Evolutionary conservation across 192 early-diverging fungal species (phyloP).

Genomic region (Linnemannia hyalina): DNA sequence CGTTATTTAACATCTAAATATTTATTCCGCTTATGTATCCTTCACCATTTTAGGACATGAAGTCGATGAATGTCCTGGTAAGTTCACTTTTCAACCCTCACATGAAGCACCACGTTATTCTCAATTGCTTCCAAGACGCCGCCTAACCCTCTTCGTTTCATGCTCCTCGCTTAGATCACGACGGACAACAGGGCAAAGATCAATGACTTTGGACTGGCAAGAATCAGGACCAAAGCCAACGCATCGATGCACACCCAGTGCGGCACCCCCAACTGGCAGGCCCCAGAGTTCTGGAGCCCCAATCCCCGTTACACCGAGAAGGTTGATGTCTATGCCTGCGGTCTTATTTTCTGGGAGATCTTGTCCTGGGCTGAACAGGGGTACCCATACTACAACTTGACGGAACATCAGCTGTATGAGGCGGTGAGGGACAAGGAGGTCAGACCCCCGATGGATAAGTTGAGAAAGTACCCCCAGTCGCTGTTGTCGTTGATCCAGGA

Average conservation of each 20-base stretch:
- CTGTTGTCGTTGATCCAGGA: constrained; percentile 73
- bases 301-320: constrained; percentile 83
- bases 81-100: not conserved
- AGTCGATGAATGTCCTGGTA: constrained; percentile 83
- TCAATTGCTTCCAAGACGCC: constrained; percentile 23
- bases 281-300: constrained; percentile 81
- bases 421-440: constrained; percentile 72
- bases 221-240: constrained; percentile 77
- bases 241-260: constrained; percentile 81
- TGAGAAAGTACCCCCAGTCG: constrained; percentile 71
- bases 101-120: not conserved
- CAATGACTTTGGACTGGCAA: constrained; percentile 86
- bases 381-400: constrained; percentile 78
- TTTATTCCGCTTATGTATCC: not conserved
- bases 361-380: constrained; percentile 78
- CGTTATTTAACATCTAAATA: not conserved
- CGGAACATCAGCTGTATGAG: constrained; percentile 71
- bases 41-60: constrained; percentile 67
- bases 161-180: constrained; percentile 51
- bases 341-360: constrained; percentile 85
- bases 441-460: constrained; percentile 68
- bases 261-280: constrained; percentile 87
- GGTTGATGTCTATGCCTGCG: constrained; percentile 80
- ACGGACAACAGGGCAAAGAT: constrained; percentile 78
- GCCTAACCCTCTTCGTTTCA: not conserved